Base-by-base conservation (phyloP, 257 asterid genomes). In the Solanum bulbocastanum region DNA sequence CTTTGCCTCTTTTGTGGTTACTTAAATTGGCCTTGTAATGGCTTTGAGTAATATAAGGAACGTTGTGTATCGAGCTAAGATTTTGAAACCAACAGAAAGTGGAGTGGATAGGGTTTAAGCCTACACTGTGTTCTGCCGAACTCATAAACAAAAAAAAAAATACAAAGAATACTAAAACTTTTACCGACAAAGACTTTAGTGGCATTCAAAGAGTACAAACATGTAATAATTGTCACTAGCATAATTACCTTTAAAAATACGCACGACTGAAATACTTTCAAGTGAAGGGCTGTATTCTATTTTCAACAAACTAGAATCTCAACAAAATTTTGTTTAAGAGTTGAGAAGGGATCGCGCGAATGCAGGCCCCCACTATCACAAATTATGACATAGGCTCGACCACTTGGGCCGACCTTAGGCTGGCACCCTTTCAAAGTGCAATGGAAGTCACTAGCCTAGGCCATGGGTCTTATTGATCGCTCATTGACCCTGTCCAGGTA, bases 401-500 rank as follows among this genome's bases (percentile, higher is more conserved):
- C 86, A 37, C 86, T 37, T 88, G 86, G 35, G 25, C n/a, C 66
- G 40, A 76, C 71, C 87, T 88, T 87, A 87, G 42, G 32, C 6
- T 0, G 27, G 46, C 83, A 30, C 84, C 90, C 62, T 39, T 88
- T 42, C 89, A 0, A 62, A 65, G 91, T 90, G 90, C 91, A 46
- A 85, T 90, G 86, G 23, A 56, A 18, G n/a, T 56, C 65, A 18
- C 1, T n/a, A 56, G 1, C n/a, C n/a, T 56, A 56, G 4, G 65
- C 10, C 4, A 56, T 6, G 4, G 10, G 10, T 56, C n/a, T 56
- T 18, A 56, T 27, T 68, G 93, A 87, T 86, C 78, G 5, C 83
- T 89, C 88, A 90, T 86, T 10, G 56, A 83, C 71, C 66, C 88
- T 22, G 33, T 88, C 92, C 87, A 86, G 86, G 90, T 87, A 91